Evolutionary conservation across 768 basidiomycete genomes (phyloP), one percentile per base, ranked within the genome.

Genomic region (Boletus fagicola): DNA sequence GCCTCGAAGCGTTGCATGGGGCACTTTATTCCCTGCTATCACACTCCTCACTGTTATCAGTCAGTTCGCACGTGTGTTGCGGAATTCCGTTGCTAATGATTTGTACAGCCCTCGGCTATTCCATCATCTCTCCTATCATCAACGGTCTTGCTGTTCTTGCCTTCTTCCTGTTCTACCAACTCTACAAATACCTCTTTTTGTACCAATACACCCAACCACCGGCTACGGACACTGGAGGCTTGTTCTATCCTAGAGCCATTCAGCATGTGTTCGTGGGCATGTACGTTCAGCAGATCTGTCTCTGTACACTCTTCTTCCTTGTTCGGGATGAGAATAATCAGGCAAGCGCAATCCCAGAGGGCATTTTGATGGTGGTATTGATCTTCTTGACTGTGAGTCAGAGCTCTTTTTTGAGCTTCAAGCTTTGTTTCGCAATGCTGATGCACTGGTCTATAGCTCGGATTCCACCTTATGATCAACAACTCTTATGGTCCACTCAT

Each of bases 191-290:
- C 64, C 82, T 92, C 31, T 94, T 91, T 81, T 77, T 91, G 52
- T 94, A 84, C 78, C 85, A 83, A 58, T 83, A 84, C 65, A 85
- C 90, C 54, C 87, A 93, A 68, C 82, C 86, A 4, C 68, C 80
- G 0, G 73, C 80, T 5, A 76, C 76, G 49, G 94, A 97, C 54
- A 96, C 94, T 0, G 96, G 96, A 38, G 97, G 97, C 0, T 69
- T 92, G 49, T 98, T 97, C 79, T 98, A 94, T 80, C 95, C 95
- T 24, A 91, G 87, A 72, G 96, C 97, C 5, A 83, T 98, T 28
- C 86, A 91, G 49, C 97, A 98, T 67, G 68, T 96, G 31, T 98
- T 98, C 62, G 92, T 94, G 22, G 97, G 96, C 4, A 65, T 98
- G 69, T 99, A 99, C 69, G 80, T 99, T 45, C 84, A 95, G 70